Conservation (phyloP, 345 rosid genomes). For the Eucalyptus viminalis region DNA sequence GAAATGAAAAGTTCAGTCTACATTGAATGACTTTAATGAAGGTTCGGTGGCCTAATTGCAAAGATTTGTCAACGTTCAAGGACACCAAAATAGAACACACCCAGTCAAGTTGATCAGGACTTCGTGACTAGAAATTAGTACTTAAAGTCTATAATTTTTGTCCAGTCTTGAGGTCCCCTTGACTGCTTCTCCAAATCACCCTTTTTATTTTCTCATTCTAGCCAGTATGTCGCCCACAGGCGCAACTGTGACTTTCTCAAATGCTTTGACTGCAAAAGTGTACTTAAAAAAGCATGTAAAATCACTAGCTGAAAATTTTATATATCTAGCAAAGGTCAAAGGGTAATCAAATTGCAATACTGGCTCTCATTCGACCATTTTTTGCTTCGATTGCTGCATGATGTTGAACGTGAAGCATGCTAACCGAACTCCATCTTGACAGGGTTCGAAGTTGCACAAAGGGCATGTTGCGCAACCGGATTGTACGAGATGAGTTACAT, state of each 20-base stretch:
- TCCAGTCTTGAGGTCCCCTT: neutral
- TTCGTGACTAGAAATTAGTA: neutral
- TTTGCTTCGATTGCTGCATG: neutral
- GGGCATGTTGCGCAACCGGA: conserved; percentile 57
- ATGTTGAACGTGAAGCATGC: neutral
- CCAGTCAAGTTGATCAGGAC: neutral
- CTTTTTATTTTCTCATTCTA: neutral
- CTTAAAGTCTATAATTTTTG: neutral
- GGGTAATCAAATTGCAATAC: neutral
- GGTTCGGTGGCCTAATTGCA: neutral
- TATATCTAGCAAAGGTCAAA: neutral
- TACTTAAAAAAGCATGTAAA: neutral
- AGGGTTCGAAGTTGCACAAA: conserved; percentile 26
- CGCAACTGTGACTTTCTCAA: neutral
- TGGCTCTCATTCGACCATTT: neutral
- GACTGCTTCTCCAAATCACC: neutral
- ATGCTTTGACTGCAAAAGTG: neutral
- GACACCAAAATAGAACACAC: neutral
- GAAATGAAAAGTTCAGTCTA: neutral
- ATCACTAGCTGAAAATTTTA: neutral
- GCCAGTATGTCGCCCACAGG: neutral
- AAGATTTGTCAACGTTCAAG: neutral
- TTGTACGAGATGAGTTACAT: conserved; percentile 38
- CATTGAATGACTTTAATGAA: neutral
- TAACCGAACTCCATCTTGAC: neutral